Evolutionary conservation across 2,329 filamentous ascomycete genomes (phyloP).

Genomic region (Aurifilum marmelostoma): DNA sequence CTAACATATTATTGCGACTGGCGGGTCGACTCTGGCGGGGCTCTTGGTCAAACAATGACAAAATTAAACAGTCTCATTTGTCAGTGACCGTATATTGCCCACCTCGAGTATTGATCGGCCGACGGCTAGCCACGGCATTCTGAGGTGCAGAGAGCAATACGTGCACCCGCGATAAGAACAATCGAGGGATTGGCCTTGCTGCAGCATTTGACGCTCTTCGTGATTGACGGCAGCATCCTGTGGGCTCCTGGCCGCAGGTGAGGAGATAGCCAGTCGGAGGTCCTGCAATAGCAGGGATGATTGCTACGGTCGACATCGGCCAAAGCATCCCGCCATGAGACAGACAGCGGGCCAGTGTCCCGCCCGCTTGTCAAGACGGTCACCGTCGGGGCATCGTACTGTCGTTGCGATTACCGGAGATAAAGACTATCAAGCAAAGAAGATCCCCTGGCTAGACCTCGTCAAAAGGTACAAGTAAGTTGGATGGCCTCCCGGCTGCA

Average conservation of each 20-base stretch:
- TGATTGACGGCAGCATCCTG: too few relatives aligned
- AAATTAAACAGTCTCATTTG: slow-evolving; percentile 20
- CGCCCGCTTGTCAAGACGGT: slow-evolving; percentile 2
- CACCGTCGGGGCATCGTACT: neutral
- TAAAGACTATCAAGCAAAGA: slow-evolving; percentile 18
- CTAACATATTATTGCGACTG: neutral
- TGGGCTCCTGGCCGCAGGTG: slow-evolving; percentile 11
- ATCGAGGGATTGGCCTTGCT: slow-evolving; percentile 26
- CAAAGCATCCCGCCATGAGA: neutral
- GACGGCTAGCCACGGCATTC: slow-evolving; percentile 29
- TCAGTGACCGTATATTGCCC: slow-evolving; percentile 15
- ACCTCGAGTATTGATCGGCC: neutral
- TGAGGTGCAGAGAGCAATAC: slow-evolving; percentile 4
- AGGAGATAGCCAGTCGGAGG: slow-evolving; percentile 13
- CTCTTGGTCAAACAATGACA: slow-evolving; percentile 16
- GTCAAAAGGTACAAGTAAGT: slow-evolving; percentile 9
- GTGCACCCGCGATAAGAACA: slow-evolving; percentile 25
- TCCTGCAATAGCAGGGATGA: slow-evolving; percentile 13
- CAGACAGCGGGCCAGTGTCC: neutral
- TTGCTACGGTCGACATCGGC: slow-evolving; percentile 16
- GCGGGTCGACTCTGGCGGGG: slow-evolving; percentile 18
- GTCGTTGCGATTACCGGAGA: slow-evolving; percentile 29
- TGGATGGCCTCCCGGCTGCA: neutral
- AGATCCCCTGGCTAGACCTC: neutral
- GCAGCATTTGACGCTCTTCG: slow-evolving; percentile 9